Evolutionary conservation across 495 filamentous ascomycete species (phyloP).

Genomic region (Hypoxylon lienhwacheense): DNA sequence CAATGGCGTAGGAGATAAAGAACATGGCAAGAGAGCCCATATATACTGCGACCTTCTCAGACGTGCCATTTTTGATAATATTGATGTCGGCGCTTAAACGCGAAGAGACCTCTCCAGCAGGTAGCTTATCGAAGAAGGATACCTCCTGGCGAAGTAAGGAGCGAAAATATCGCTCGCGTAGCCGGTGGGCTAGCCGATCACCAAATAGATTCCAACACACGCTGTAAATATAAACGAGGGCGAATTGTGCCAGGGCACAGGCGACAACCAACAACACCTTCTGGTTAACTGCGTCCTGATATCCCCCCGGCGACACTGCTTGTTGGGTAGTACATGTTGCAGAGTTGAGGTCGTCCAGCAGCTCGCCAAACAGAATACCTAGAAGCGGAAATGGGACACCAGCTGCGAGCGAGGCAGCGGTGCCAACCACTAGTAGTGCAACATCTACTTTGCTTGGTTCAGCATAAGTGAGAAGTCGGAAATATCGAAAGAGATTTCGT

Average conservation of each 20-base stretch:
- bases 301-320: constrained; percentile 24
- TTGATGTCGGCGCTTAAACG: constrained; percentile 63
- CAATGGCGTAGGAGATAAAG: constrained; percentile 63
- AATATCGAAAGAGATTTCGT: constrained; percentile 39
- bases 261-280: constrained; percentile 66
- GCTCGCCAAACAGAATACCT: constrained; percentile 67
- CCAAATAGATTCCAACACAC: constrained; percentile 64
- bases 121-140: constrained; percentile 60
- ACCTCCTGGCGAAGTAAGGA: constrained; percentile 62
- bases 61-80: constrained; percentile 62
- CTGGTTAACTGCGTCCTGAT: constrained; percentile 52
- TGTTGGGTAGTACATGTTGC: constrained; percentile 50
- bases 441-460: constrained; percentile 49
- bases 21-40: constrained; percentile 63
- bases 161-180: constrained; percentile 61
- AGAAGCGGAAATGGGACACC: constrained; percentile 70
- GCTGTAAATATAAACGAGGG: constrained; percentile 58
- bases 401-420: constrained; percentile 59
- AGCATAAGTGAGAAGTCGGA: constrained; percentile 42
- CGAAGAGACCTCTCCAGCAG: constrained; percentile 63
- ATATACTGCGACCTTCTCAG: constrained; percentile 67
- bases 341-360: constrained; percentile 67
- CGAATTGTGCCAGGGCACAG: constrained; percentile 63
- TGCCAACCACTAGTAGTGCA: constrained; percentile 53
- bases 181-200: constrained; percentile 61